Percentiles rank a stretch among this genome's conserved stretches.
phyloP scores from a whole-genome alignment of 306 rosid genomes.

The Fragaria ananassa region DNA sequence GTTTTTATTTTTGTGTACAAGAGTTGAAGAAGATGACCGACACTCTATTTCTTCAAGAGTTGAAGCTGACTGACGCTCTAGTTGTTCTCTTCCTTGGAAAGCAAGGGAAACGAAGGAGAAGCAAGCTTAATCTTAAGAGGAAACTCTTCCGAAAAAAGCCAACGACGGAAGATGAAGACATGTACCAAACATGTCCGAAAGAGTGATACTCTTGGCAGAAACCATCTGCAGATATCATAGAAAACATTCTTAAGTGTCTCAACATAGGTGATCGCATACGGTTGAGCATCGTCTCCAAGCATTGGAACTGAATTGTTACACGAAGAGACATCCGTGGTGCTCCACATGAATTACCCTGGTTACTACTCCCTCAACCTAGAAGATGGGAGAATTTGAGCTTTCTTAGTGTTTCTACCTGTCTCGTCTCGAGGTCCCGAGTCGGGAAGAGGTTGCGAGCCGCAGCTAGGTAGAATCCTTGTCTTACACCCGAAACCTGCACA shows the following conservation, averaged over 20 bases:
- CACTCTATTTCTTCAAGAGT: too few relatives aligned
- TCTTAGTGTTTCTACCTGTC: too few relatives aligned
- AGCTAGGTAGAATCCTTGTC: too few relatives aligned
- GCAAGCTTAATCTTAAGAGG: not conserved
- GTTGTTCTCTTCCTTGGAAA: not conserved
- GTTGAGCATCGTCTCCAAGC: not conserved
- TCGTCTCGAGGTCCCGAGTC: too few relatives aligned
- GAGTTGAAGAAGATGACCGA: too few relatives aligned
- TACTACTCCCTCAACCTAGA: not conserved
- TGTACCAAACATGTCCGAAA: not conserved
- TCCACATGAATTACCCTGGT: constrained; percentile 7
- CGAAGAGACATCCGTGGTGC: not conserved
- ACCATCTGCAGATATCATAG: not conserved
- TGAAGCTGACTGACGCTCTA: not conserved
- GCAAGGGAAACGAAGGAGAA: not conserved
- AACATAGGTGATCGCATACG: not conserved
- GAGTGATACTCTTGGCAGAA: not conserved
- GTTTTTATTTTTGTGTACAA: too few relatives aligned
- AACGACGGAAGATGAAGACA: not conserved
- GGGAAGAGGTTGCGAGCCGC: too few relatives aligned
- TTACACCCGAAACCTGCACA: too few relatives aligned
- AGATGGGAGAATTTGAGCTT: not conserved
- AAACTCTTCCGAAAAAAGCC: not conserved
- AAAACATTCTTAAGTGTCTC: not conserved
- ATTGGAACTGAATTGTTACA: not conserved